phyloP scores from a whole-genome alignment of 768 basidiomycete genomes.

The Tricholoma saponaceum region DNA sequence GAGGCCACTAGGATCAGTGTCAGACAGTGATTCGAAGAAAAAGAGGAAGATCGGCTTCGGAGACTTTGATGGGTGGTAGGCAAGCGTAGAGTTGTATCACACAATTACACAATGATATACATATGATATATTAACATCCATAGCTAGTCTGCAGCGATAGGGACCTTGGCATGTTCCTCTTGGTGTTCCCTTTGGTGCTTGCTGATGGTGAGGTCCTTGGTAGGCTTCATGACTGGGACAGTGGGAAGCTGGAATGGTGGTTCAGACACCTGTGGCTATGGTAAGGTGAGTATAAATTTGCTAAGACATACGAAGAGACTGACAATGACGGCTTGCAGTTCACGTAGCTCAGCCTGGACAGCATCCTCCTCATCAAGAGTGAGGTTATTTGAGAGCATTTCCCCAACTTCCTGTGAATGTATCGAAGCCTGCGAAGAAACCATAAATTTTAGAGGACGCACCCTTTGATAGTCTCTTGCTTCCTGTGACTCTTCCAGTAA shows the following conservation, averaged over 20 bases:
- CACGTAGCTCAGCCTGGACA: constrained; percentile 78
- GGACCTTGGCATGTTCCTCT: constrained; percentile 22
- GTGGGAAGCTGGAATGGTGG: constrained; percentile 44
- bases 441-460: constrained; percentile 26
- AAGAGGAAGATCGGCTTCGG: constrained; percentile 87
- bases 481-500: constrained; percentile 91
- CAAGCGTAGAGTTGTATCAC: constrained; percentile 4
- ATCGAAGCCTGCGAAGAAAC: neutral
- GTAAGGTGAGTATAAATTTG: constrained; percentile 3
- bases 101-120: constrained; percentile 5
- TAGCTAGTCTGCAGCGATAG: constrained; percentile 20
- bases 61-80: constrained; percentile 80
- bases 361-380: constrained; percentile 91
- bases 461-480: constrained; percentile 87
- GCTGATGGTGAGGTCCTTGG: constrained; percentile 14
- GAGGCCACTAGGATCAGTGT: constrained; percentile 30
- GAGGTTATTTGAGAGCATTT: constrained; percentile 78
- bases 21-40: constrained; percentile 55
- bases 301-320: constrained; percentile 18
- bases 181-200: constrained; percentile 16
- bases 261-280: constrained; percentile 28
- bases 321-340: constrained; percentile 63
- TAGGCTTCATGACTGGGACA: constrained; percentile 45
- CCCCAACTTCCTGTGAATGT: constrained; percentile 76
- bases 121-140: neutral